Percentiles rank a stretch among this genome's conserved stretches.
phyloP scores from a whole-genome alignment of 2,329 filamentous ascomycete genomes.

The Sporothrix brasiliensis region DNA sequence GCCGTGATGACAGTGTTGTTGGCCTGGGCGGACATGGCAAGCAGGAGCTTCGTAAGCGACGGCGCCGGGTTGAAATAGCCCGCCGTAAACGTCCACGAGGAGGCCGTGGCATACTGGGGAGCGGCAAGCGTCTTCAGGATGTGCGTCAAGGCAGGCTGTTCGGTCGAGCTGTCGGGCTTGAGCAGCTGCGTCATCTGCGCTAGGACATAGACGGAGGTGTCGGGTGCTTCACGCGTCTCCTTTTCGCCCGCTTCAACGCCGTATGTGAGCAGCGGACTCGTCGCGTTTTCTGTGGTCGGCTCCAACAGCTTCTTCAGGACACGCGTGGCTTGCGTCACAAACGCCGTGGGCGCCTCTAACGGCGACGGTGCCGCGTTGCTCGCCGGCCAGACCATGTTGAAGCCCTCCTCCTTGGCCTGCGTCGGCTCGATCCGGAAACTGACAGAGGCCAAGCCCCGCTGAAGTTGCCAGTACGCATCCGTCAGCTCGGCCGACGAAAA shows the following conservation, averaged over 20 bases:
- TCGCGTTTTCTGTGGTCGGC: background rate
- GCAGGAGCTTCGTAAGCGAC: slow-evolving; percentile 75
- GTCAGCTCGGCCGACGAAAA: slow-evolving; percentile 79
- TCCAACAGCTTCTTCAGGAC: slow-evolving; percentile 69
- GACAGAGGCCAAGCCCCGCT: slow-evolving; percentile 74
- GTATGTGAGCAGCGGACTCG: slow-evolving; percentile 41
- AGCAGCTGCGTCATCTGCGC: slow-evolving; percentile 87
- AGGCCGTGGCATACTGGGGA: slow-evolving; percentile 67
- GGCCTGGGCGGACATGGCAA: slow-evolving; percentile 63
- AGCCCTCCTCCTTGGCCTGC: slow-evolving; percentile 40
- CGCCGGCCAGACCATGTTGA: slow-evolving; percentile 71
- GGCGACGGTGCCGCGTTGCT: slow-evolving; percentile 76
- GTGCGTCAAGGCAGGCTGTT: slow-evolving; percentile 77
- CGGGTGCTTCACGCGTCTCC: slow-evolving; percentile 30
- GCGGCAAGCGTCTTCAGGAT: slow-evolving; percentile 69
- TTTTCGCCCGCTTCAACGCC: background rate
- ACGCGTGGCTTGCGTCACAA: slow-evolving; percentile 68
- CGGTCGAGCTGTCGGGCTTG: slow-evolving; percentile 78
- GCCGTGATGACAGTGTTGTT: slow-evolving; percentile 92
- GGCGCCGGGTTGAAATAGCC: slow-evolving; percentile 98
- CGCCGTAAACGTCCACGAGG: slow-evolving; percentile 93
- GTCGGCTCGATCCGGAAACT: slow-evolving; percentile 76
- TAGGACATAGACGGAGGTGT: slow-evolving; percentile 83
- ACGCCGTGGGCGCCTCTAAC: slow-evolving; percentile 67
- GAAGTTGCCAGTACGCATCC: slow-evolving; percentile 78